A percentile compares a stretch with the other conserved stretches of the same genome.
These are phyloP conservation scores for Colletotrichum endophyticum DNA, from an alignment of 2,329 filamentous ascomycete species.

Conservation along the genomic window DNA sequence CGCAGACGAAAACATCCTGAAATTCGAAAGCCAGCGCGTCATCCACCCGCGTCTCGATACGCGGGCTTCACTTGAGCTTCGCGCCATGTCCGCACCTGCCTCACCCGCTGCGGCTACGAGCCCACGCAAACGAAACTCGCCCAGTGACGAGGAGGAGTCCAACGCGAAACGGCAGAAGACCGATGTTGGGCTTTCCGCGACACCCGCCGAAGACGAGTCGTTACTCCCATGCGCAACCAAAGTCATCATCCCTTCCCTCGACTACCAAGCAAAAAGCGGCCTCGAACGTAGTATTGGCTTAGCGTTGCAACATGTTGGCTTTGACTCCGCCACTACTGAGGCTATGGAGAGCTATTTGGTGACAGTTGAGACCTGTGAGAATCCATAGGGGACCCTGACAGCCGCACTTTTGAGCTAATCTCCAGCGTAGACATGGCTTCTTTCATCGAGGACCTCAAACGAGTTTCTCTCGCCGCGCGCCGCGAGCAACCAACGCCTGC, in stretches of 20 bases:
- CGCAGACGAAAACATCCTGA: background rate
- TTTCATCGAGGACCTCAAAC: slow-evolving; percentile 53
- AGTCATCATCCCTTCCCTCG: slow-evolving; percentile 27
- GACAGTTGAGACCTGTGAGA: slow-evolving; percentile 63
- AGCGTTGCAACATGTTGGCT: slow-evolving; percentile 63
- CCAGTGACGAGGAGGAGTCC: background rate
- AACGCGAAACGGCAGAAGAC: slow-evolving; percentile 7
- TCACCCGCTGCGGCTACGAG: background rate
- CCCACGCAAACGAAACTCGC: background rate
- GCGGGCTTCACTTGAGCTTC: background rate
- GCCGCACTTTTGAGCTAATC: slow-evolving; percentile 25
- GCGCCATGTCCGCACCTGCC: background rate
- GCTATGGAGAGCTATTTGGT: slow-evolving; percentile 64
- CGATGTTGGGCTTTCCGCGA: background rate
- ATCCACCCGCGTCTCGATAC: background rate
- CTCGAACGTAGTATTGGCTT: slow-evolving; percentile 62
- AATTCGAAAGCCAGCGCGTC: background rate
- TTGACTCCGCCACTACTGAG: slow-evolving; percentile 57
- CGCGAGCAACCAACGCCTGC: slow-evolving; percentile 58
- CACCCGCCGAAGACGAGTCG: background rate
- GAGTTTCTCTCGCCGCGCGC: slow-evolving; percentile 51
- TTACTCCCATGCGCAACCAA: background rate
- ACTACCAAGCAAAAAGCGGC: slow-evolving; percentile 41
- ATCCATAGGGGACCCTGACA: background rate
- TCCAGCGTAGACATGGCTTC: slow-evolving; percentile 49